These are phyloP conservation scores for Bertia moriformis DNA, from an alignment of 2,329 filamentous ascomycete genomes.

Conservation along the genomic window DNA sequence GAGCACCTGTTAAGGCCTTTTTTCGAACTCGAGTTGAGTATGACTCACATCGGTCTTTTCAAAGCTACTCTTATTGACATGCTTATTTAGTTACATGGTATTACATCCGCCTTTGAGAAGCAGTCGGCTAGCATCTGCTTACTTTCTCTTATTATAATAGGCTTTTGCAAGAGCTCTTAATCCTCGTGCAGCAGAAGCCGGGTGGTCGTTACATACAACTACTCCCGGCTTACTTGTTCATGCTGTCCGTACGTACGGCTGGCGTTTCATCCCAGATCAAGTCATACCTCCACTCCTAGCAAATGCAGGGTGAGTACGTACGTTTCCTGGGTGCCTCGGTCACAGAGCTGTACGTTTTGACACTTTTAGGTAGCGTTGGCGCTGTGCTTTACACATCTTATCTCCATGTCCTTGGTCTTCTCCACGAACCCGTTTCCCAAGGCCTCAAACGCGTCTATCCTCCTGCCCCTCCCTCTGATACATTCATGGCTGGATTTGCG, in stretches of 20 bases:
- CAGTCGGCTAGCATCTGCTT: constrained; percentile 1
- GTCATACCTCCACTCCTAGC: constrained; percentile 47
- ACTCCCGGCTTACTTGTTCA: constrained; percentile 46
- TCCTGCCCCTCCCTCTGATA: constrained; percentile 32
- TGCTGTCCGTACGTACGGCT: constrained; percentile 45
- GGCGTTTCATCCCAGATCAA: constrained; percentile 50
- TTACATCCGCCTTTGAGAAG: constrained; percentile 8
- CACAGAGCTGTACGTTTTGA: constrained; percentile 2
- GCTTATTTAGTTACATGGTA: constrained; percentile 30
- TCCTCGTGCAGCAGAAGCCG: constrained; percentile 29
- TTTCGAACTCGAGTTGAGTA: constrained; percentile 55
- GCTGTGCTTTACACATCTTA: constrained; percentile 50
- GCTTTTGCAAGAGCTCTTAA: constrained; percentile 50
- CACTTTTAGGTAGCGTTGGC: constrained; percentile 26
- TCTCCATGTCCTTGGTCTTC: constrained; percentile 37
- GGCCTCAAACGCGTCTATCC: constrained; percentile 43
- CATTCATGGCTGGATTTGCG: constrained; percentile 41
- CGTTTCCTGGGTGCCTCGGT: neutral
- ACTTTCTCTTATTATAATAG: no score
- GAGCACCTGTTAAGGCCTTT: constrained; percentile 53
- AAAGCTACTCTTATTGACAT: constrained; percentile 7
- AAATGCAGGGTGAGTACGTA: constrained; percentile 34
- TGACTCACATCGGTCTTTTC: constrained; percentile 9
- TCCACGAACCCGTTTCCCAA: constrained; percentile 41
- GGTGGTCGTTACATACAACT: constrained; percentile 45